Base-by-base conservation (phyloP, 2,329 filamentous ascomycete species). In the Tetracladium maxilliforme region DNA sequence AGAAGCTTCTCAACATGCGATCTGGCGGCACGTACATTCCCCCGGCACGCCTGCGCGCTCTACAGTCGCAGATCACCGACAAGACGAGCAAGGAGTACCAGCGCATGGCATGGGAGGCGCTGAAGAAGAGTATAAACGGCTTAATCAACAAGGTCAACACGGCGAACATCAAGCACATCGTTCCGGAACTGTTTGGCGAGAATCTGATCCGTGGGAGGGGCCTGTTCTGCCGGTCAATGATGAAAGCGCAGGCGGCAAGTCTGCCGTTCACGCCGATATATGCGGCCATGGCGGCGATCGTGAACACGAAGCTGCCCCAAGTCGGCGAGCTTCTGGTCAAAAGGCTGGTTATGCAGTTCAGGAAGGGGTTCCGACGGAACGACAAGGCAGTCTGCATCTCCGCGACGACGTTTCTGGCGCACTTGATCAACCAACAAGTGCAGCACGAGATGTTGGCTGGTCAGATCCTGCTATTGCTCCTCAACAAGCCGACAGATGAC, bases 111-210 rank as follows among this genome's bases (percentile, higher is more conserved):
- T 98, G 90, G 90, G 90, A 98, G 53, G 87, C 87, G 9, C 59
- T 98, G 44, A 98, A 98, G 60, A 98, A 98, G 61, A 90, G 81
- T 24, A 93, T 98, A 55, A 95, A 98, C 47, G 90, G 90, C 40
- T 58, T 98, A 36, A 93, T 98, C 64, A 98, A 98, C 66, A 98
- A 98, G 61, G 80, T 94, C 61, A 95, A 95, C 53, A 81, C 87
- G 28, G 82, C 80, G 17, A 98, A 98, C 51, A 95, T 98, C 64
- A 95, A 98, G 54, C 70, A 80, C 45, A 94, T 98, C 33, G 84
- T 95, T 14, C 87, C 87, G 3, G 90, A 98, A 54, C 63, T 98
- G 22, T 98, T 98, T 52, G 71, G 73, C 24, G 90, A 98, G 61
- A 98, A 98, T 47, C 54, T 98, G 40, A 64, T 98, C 20, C 76